Evolutionary conservation across 1,139 yeast species (phyloP).

Genomic region (Petasospora fabianii): DNA sequence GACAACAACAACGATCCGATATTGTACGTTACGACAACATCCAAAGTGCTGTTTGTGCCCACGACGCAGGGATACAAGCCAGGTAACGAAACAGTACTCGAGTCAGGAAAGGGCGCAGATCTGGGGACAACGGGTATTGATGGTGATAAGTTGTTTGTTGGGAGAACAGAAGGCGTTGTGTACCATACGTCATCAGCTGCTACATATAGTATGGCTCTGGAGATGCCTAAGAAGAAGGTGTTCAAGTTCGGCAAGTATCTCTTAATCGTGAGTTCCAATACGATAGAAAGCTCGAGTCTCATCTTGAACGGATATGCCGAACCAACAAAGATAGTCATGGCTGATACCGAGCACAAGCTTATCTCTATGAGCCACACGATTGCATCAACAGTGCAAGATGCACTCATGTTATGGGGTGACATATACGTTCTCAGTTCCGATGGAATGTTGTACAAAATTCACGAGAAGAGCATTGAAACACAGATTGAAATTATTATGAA

Average conservation of each 20-base stretch:
- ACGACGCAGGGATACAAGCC: conserved; percentile 79
- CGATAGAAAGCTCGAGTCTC: conserved; percentile 26
- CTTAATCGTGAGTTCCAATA: conserved; percentile 30
- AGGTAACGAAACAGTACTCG: conserved; percentile 59
- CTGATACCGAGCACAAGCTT: conserved; percentile 68
- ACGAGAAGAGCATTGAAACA: conserved; percentile 61
- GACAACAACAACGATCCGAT: conserved; percentile 34
- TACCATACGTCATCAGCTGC: conserved; percentile 44
- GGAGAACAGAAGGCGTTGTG: conserved; percentile 31
- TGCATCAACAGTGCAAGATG: conserved; percentile 56
- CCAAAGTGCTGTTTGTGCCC: conserved; percentile 65
- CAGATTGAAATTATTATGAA: conserved; percentile 70
- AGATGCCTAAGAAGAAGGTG: conserved; percentile 54
- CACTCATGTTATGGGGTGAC: conserved; percentile 53
- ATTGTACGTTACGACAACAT: conserved; percentile 43
- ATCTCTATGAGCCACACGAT: conserved; percentile 68
- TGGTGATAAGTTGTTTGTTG: conserved; percentile 30
- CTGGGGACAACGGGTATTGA: conserved; percentile 57
- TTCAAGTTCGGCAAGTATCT: conserved; percentile 39
- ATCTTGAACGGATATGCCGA: conserved; percentile 27
- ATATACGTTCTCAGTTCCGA: conserved; percentile 65
- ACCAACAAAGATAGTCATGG: conserved; percentile 53
- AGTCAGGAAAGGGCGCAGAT: conserved; percentile 63
- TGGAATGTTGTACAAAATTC: conserved; percentile 67
- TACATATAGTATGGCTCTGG: conserved; percentile 55